Evolutionary conservation across 2,329 filamentous ascomycete species (phyloP), one percentile per base, ranked within the genome.

Genomic region (Westerdykella aurantiaca): DNA sequence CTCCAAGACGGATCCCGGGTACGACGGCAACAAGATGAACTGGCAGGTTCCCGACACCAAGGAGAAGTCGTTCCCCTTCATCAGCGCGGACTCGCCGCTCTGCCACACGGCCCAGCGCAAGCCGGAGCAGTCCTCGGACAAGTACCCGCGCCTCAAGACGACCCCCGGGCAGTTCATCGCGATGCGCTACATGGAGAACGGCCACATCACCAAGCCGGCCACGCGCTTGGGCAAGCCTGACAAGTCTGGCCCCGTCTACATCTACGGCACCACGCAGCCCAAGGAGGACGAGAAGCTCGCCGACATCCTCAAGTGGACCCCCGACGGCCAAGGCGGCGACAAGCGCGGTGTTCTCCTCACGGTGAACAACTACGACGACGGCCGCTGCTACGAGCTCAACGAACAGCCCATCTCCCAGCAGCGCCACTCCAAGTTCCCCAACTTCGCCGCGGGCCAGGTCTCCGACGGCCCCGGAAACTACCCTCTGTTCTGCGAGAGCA

Each of bases 341-440:
- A 75, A 79, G 39, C 81, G 85, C 34, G 93, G 93, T 25, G 73
- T 75, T 34, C 81, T 97, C 11, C 72, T 97, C 31, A 81, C 84
- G 0, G 85, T 80, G 1, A 82, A 88, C 55, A 82, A 86, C 71
- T 98, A 82, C 64, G 93, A 97, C 58, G 93, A 98, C 57, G 86
- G 85, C 21, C 85, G 88, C 58, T 98, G 93, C 73, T 89, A 89
- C 65, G 86, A 97, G 70, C 68, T 80, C 58, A 90, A 88, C 64
- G 71, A 72, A 2, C 47, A 50, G 42, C 60, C 40, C 11, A 81
- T 88, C 49, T 83, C 82, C 5, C 57, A 62, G 12, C 56, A 75
- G 44, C 85, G 89, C 45, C 76, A 80, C 53, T 52, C 70, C 17
- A 58, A 80, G 44, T 79, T 79, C 52, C 73, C 77, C 1, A 76